Conservation (phyloP, 306 rosid genomes). For the Dryas drummondii region DNA sequence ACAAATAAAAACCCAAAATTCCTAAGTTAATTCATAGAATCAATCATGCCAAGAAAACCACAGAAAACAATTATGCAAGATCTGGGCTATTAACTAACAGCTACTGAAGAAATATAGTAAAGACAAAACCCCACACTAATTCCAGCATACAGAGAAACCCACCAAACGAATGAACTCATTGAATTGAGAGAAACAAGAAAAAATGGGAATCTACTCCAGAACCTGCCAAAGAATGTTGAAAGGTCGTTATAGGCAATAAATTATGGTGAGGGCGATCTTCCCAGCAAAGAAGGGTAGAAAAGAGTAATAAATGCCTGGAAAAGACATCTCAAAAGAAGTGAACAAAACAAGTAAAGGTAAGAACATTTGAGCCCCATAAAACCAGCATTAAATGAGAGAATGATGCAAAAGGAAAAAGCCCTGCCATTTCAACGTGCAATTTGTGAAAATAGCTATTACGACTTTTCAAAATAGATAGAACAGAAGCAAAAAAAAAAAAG, state of each 20-base stretch:
- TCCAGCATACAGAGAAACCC: constrained; percentile 22
- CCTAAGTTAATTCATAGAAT: too few species aligned
- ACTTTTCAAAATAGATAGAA: constrained; percentile 27
- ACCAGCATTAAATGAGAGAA: constrained; percentile 49
- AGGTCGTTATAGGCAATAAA: constrained; percentile 50
- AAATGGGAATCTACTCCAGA: constrained; percentile 32
- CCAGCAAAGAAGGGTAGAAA: constrained; percentile 29
- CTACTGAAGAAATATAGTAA: neutral
- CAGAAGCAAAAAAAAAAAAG: constrained; percentile 23
- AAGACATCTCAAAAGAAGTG: constrained; percentile 42
- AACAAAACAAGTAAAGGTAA: constrained; percentile 40
- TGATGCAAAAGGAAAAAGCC: neutral
- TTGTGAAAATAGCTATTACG: constrained; percentile 30
- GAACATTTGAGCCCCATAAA: constrained; percentile 37
- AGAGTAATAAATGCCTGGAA: constrained; percentile 36
- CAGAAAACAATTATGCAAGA: neutral
- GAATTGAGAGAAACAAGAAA: constrained; percentile 33
- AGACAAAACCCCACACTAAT: constrained; percentile 10
- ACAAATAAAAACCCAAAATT: too few species aligned
- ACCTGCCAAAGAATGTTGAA: constrained; percentile 37
- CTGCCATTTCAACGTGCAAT: constrained; percentile 13
- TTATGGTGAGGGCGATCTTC: constrained; percentile 35
- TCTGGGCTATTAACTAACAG: neutral
- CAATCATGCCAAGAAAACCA: too few species aligned
- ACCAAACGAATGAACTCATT: constrained; percentile 40